These are phyloP conservation scores for Tetracladium maxilliforme DNA, from an alignment of 2,329 filamentous ascomycete species.

Conservation along the genomic window DNA sequence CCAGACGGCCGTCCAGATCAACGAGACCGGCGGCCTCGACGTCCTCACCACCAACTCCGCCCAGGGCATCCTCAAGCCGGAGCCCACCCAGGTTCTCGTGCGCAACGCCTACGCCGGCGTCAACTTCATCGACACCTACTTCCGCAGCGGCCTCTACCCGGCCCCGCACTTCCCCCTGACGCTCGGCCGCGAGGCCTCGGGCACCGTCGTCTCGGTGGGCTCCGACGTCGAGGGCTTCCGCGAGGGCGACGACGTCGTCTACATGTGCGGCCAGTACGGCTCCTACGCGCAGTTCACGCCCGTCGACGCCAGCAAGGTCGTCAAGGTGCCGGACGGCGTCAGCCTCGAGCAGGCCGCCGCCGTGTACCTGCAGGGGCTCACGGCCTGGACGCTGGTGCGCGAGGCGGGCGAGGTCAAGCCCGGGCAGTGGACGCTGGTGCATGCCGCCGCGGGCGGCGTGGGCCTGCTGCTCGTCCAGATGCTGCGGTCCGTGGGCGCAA, in stretches of 20 bases:
- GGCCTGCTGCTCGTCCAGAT: constrained; percentile 65
- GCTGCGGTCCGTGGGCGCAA: constrained; percentile 56
- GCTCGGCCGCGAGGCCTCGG: constrained; percentile 67
- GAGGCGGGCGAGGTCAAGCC: constrained; percentile 58
- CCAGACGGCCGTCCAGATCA: constrained; percentile 61
- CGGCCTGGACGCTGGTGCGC: constrained; percentile 63
- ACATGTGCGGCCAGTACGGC: constrained; percentile 37
- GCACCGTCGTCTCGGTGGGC: constrained; percentile 50
- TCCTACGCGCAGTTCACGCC: constrained; percentile 43
- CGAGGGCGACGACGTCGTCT: constrained; percentile 58
- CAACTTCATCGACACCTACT: constrained; percentile 88
- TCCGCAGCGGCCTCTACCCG: constrained; percentile 72
- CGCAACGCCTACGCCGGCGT: constrained; percentile 69
- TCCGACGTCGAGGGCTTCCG: constrained; percentile 37
- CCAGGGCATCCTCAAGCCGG: constrained; percentile 52
- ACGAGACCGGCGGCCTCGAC: constrained; percentile 57
- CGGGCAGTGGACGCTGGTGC: constrained; percentile 71
- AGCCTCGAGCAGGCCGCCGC: constrained; percentile 50
- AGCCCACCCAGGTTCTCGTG: constrained; percentile 62
- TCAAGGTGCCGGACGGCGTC: constrained; percentile 50
- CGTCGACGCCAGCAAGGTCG: constrained; percentile 34
- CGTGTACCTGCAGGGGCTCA: constrained; percentile 66
- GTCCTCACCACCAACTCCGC: constrained; percentile 59
- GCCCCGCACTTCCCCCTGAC: constrained; percentile 56
- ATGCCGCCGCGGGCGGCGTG: constrained; percentile 75